phyloP scores from a whole-genome alignment of 331 rosid genomes.

The Erythrophleum ivorense region DNA sequence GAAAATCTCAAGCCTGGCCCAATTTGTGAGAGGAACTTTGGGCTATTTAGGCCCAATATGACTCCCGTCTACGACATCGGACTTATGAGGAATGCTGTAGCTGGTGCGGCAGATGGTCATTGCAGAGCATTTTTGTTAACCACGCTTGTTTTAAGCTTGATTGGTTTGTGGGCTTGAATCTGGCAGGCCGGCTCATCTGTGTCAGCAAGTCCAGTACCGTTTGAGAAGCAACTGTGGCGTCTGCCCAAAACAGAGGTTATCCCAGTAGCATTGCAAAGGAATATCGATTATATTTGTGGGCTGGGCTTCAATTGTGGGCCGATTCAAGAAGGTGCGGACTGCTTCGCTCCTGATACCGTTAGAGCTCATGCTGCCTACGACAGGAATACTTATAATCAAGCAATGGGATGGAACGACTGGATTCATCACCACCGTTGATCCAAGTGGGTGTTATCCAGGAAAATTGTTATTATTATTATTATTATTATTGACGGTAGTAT shows the following conservation, averaged over 20 bases:
- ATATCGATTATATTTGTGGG: conserved; percentile 22
- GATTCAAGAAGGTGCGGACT: neutral
- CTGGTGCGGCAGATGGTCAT: neutral
- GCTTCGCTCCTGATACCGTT: neutral
- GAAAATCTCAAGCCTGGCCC: conserved; percentile 73
- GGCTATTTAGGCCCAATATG: conserved; percentile 56
- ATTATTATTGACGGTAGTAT: too few species aligned
- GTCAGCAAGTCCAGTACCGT: neutral
- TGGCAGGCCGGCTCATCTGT: neutral
- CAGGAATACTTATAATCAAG: neutral
- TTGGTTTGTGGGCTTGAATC: conserved; percentile 35
- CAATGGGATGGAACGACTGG: conserved; percentile 37
- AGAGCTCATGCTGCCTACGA: neutral
- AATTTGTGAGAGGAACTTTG: conserved; percentile 59
- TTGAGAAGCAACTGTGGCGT: neutral
- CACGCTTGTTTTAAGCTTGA: conserved; percentile 11
- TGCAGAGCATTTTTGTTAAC: conserved; percentile 1
- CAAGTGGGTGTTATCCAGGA: conserved; percentile 30
- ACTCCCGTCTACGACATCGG: conserved; percentile 45
- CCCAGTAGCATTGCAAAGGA: conserved; percentile 43
- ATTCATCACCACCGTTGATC: conserved; percentile 42
- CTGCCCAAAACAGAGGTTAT: conserved; percentile 14
- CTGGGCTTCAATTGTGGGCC: neutral
- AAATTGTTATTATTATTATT: too few species aligned
- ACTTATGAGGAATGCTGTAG: conserved; percentile 36